Conservation (phyloP, 2,329 filamentous ascomycete species). For the Penicillium sp. region DNA sequence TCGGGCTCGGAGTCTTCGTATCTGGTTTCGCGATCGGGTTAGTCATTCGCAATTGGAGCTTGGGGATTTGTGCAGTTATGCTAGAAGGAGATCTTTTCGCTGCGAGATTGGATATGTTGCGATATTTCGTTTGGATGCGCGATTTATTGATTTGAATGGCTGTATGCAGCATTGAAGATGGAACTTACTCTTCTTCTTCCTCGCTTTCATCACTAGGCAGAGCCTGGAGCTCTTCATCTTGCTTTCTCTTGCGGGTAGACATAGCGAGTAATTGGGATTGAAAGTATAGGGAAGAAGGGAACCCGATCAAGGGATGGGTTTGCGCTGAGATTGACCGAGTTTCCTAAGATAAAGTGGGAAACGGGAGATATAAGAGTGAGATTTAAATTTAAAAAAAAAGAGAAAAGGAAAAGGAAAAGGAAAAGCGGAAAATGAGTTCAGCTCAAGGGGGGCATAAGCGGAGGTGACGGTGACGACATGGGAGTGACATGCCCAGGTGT, state of each 20-base stretch:
- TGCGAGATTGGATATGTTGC: no score
- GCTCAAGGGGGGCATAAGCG: slow-evolving; percentile 12
- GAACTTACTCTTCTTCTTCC: slow-evolving; percentile 53
- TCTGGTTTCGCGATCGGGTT: slow-evolving; percentile 18
- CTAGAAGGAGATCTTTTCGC: no score
- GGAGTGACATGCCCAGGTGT: slow-evolving; percentile 1
- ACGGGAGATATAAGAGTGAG: slow-evolving; percentile 19
- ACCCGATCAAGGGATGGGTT: neutral
- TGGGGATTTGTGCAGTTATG: neutral
- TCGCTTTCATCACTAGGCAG: slow-evolving; percentile 53
- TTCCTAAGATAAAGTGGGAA: slow-evolving; percentile 15
- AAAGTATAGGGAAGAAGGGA: slow-evolving; percentile 13
- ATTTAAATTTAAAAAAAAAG: neutral
- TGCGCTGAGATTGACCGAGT: slow-evolving; percentile 21
- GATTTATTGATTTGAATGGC: neutral
- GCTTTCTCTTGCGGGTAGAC: slow-evolving; percentile 53
- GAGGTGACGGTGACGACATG: slow-evolving; percentile 28
- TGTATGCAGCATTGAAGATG: neutral
- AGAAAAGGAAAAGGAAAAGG: slow-evolving; percentile 34
- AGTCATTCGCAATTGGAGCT: slow-evolving; percentile 7
- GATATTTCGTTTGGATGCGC: neutral
- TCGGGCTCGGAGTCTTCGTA: slow-evolving; percentile 40
- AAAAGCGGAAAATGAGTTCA: slow-evolving; percentile 10
- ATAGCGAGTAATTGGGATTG: slow-evolving; percentile 42
- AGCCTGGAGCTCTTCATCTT: slow-evolving; percentile 51